Percentiles rank a stretch among this genome's conserved stretches.
phyloP scores from a whole-genome alignment of 768 basidiomycete genomes.

The Lentinula sp. region DNA sequence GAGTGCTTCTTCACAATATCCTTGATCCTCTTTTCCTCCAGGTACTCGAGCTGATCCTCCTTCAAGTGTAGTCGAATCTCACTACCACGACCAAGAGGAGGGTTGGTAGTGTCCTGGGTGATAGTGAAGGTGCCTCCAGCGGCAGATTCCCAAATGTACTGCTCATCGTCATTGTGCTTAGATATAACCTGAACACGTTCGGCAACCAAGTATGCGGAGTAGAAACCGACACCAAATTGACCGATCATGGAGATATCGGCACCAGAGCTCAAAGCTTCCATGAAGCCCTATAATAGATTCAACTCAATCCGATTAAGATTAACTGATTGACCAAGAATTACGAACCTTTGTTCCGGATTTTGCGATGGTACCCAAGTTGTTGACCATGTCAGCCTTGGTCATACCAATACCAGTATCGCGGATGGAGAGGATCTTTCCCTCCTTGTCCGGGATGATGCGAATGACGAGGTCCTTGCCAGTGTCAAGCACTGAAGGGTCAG shows the following conservation, averaged over 20 bases:
- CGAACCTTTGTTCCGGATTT: constrained; percentile 88
- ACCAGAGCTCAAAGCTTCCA: constrained; percentile 93
- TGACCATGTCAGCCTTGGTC: constrained; percentile 99
- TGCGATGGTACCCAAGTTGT: constrained; percentile 96
- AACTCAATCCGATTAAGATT: background rate
- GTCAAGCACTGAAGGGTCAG: constrained; percentile 88
- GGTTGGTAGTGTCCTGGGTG: constrained; percentile 87
- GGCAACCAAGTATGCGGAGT: constrained; percentile 98
- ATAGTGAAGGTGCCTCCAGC: constrained; percentile 99
- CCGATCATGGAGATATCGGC: constrained; percentile 96
- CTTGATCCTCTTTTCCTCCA: constrained; percentile 99
- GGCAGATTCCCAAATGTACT: constrained; percentile 99
- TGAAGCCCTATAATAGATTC: constrained; percentile 72
- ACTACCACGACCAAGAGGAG: constrained; percentile 88
- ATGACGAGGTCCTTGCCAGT: constrained; percentile 90
- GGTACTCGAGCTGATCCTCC: constrained; percentile 98
- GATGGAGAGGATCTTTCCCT: constrained; percentile 85
- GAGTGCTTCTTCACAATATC: constrained; percentile 99
- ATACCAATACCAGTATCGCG: constrained; percentile 98
- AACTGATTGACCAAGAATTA: constrained; percentile 6
- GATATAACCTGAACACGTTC: constrained; percentile 98
- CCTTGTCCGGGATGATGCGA: constrained; percentile 93
- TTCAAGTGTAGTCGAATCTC: constrained; percentile 91
- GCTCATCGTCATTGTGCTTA: constrained; percentile 99
- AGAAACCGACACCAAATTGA: constrained; percentile 99